Evolutionary conservation across 352 stramenopile genomes (phyloP).

Genomic region (Phytophthora sp.): DNA sequence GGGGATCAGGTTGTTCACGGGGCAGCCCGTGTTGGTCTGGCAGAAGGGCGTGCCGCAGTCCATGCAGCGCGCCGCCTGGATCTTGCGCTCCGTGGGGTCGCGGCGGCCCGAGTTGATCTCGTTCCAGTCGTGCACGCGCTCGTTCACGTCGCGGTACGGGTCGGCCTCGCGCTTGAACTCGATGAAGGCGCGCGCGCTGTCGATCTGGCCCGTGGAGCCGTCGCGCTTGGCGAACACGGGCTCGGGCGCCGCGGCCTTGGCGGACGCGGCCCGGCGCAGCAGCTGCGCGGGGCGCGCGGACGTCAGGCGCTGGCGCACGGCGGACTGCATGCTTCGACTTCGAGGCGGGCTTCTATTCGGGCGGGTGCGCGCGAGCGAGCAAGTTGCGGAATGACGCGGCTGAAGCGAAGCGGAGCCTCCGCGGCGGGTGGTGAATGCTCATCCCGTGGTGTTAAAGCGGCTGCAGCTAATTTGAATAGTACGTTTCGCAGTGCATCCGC

Average conservation of each 20-base stretch:
- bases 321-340: slow-evolving; percentile 52
- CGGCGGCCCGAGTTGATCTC: slow-evolving; percentile 96
- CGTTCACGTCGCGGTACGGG: slow-evolving; percentile 92
- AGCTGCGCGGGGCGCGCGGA: slow-evolving; percentile 3
- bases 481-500: background rate
- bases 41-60: slow-evolving; percentile 99
- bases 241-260: slow-evolving; percentile 29
- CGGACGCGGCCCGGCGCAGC: slow-evolving; percentile 28
- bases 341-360: too few species aligned
- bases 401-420: slow-evolving; percentile 21
- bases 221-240: slow-evolving; percentile 64
- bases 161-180: slow-evolving; percentile 87
- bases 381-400: slow-evolving; percentile 38
- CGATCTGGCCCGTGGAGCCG: slow-evolving; percentile 68
- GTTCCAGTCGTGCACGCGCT: slow-evolving; percentile 96
- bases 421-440: slow-evolving; percentile 32
- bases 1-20: slow-evolving; percentile 98
- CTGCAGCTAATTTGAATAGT: background rate
- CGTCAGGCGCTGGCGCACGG: slow-evolving; percentile 25
- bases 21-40: slow-evolving; percentile 97
- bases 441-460: slow-evolving; percentile 24
- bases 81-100: slow-evolving; percentile 90
- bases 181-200: slow-evolving; percentile 82
- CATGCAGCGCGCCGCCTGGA: slow-evolving; percentile 98
- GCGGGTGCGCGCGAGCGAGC: slow-evolving; percentile 26